phyloP scores from a whole-genome alignment of 2,329 filamentous ascomycete genomes.

The Fusarium praegraminearum region DNA sequence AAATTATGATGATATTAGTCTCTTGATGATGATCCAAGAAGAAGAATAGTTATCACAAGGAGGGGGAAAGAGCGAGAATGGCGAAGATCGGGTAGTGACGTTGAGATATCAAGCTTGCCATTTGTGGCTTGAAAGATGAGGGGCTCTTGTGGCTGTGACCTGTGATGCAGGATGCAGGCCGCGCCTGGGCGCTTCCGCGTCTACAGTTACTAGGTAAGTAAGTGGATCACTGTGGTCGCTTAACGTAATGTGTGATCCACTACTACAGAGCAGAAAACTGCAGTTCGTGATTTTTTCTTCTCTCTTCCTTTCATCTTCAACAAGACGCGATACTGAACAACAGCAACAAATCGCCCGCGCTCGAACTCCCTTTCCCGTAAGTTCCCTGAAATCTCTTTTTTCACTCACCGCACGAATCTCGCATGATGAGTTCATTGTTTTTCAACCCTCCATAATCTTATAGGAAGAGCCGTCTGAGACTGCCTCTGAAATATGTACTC shows the following conservation, averaged over 20 bases:
- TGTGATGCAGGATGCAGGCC: not conserved
- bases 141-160: conserved; percentile 8
- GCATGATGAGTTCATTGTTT: conserved; percentile 58
- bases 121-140: conserved; percentile 21
- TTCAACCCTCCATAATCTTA: conserved; percentile 54
- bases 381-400: conserved; percentile 1
- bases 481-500: conserved; percentile 46
- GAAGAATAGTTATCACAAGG: conserved; percentile 9
- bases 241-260: conserved; percentile 28
- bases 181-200: conserved; percentile 32
- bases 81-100: conserved; percentile 33
- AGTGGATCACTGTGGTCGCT: conserved; percentile 28
- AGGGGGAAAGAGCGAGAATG: conserved; percentile 23
- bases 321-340: conserved; percentile 1
- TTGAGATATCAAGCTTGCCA: conserved; percentile 16
- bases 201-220: conserved; percentile 1
- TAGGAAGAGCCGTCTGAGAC: conserved; percentile 64
- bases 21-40: conserved; percentile 7
- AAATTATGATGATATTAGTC: not conserved
- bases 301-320: conserved; percentile 28
- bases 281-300: conserved; percentile 38
- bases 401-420: conserved; percentile 36
- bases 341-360: not conserved
- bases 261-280: conserved; percentile 30
- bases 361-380: conserved; percentile 15